Conservation (phyloP, 2,329 filamentous ascomycete species). For the Penicillium hesseltinei region DNA sequence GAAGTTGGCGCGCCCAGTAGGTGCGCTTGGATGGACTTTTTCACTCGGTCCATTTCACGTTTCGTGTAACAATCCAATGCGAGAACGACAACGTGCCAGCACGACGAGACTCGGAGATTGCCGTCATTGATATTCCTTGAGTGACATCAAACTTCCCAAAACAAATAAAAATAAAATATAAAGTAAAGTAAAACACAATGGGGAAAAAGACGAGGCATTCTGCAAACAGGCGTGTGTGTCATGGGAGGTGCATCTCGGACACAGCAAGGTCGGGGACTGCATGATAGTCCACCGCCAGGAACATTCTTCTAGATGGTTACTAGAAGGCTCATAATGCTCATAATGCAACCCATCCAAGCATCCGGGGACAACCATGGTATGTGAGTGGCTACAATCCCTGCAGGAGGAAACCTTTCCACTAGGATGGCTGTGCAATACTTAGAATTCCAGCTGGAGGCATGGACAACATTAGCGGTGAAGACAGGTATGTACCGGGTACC, state of each 20-base stretch:
- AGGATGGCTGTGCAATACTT: constrained; percentile 19
- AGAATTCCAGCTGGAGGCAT: constrained; percentile 15
- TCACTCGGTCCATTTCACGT: constrained; percentile 21
- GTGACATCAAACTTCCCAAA: constrained; percentile 6
- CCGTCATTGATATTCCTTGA: constrained; percentile 11
- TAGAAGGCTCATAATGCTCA: constrained; percentile 26
- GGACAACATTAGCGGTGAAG: constrained; percentile 24
- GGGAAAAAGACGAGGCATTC: not conserved
- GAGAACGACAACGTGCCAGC: constrained; percentile 1
- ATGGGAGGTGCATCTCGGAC: constrained; percentile 3
- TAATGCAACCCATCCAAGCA: constrained; percentile 23
- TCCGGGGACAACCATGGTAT: constrained; percentile 16
- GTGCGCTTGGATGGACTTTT: constrained; percentile 16
- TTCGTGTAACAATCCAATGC: constrained; percentile 16
- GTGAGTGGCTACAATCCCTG: constrained; percentile 21
- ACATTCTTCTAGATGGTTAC: constrained; percentile 33
- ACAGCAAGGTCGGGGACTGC: constrained; percentile 11
- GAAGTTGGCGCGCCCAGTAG: constrained; percentile 9
- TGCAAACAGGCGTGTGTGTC: constrained; percentile 1
- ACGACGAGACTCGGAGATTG: constrained; percentile 21
- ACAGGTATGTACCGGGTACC: constrained; percentile 8
- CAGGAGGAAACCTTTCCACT: constrained; percentile 7
- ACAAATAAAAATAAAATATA: not conserved
- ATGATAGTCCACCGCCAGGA: constrained; percentile 24
- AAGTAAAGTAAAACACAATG: constrained; percentile 3